Base-by-base conservation (phyloP, 2,329 filamentous ascomycete species). In the Talaromyces atroroseus region DNA sequence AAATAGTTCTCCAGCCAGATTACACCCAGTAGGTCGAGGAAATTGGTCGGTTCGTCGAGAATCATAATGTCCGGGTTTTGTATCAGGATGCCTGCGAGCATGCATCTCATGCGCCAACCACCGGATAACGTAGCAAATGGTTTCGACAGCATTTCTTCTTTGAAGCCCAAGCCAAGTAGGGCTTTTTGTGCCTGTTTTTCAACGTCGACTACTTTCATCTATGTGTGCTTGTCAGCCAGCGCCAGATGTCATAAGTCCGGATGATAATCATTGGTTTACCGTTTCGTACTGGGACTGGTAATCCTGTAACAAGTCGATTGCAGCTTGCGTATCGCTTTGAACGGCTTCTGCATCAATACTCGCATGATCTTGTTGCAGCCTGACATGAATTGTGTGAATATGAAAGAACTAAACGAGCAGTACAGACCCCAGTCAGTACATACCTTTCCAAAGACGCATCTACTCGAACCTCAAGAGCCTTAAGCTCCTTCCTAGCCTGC, bases 41-140 rank as follows among this genome's bases (percentile, higher is more conserved):
- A 95, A 66, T 95, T 95, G 34, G 90, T 95, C 0, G 90, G 90
- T 67, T 95, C 90, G 68, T 95, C 90, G 2, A 95, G 82, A 51
- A 95, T 85, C 57, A 95, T 77, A 2, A 95, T 83, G 62, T 95
- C 89, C 0, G 85, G 82, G 7, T 86, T 82, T 60, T 91, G 86
- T 1, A 90, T 81, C 3, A 95, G 77, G 0, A 84, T 82, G 2
- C 71, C 76, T 2, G 86, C 86, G 0, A 90, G 77, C 57, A 84
- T 77, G 26, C 82, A 83, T 10, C 87, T 81, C 83, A 89, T 90
- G 59, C 79, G 81, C 87, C 87, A 90, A 2, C 87, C 90, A 6
- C 90, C 90, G 0, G 89, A 94, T 2, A 95, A 76, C 36, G 82
- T 83, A 1, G 78, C 76, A 12, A 89, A 78, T 6, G 82, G 78